Percentiles rank a stretch among this genome's conserved stretches.
These are phyloP conservation scores for Ilex aquifolium DNA, from an alignment of 257 asterid species.

Conservation along the genomic window DNA sequence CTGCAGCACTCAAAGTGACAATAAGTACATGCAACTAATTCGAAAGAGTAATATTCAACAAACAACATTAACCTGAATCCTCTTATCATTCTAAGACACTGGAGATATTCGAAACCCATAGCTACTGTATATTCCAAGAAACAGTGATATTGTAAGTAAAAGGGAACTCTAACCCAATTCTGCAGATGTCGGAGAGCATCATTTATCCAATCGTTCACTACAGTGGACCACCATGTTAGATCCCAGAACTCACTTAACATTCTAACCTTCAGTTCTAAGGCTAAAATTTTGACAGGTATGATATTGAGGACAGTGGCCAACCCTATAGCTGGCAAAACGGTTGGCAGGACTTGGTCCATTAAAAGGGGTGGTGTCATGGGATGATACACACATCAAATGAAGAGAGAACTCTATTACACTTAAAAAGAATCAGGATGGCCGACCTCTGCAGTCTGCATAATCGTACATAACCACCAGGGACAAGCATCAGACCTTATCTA, in stretches of 20 bases:
- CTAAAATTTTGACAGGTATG: constrained; percentile 10
- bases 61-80: no score
- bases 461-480: constrained; percentile 13
- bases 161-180: no score
- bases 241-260: constrained; percentile 1
- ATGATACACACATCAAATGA: constrained; percentile 23
- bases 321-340: constrained; percentile 32
- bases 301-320: constrained; percentile 23
- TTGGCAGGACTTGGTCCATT: constrained; percentile 17
- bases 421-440: constrained; percentile 20
- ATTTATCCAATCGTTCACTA: constrained; percentile 3
- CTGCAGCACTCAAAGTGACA: no score
- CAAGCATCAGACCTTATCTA: constrained; percentile 17
- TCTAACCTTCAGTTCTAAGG: constrained; percentile 11
- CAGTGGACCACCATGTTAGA: not conserved
- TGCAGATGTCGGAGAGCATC: no score
- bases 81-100: no score
- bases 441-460: constrained; percentile 17
- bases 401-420: constrained; percentile 9
- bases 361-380: not conserved
- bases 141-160: no score
- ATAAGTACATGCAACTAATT: no score
- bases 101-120: no score
- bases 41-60: no score
- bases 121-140: no score